Conservation (phyloP, 2,329 filamentous ascomycete genomes). For the Fusarium papillatum region DNA sequence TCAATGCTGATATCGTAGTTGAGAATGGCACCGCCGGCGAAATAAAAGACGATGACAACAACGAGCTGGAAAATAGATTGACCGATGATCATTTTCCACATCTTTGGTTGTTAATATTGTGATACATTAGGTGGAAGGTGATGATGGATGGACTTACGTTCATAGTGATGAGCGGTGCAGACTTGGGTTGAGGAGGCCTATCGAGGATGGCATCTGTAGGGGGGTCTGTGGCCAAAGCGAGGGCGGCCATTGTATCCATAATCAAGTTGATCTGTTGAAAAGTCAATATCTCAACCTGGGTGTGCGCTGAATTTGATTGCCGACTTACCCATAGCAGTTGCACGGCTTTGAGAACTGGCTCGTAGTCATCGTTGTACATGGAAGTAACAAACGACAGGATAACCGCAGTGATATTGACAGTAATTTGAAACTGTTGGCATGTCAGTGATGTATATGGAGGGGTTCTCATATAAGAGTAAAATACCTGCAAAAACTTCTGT, state of each 20-base stretch:
- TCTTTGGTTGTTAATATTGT: constrained; percentile 48
- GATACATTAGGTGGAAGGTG: not conserved
- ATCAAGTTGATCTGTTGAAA: constrained; percentile 70
- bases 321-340: constrained; percentile 75
- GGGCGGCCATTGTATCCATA: constrained; percentile 78
- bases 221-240: constrained; percentile 64
- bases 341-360: constrained; percentile 74
- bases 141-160: constrained; percentile 47
- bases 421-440: constrained; percentile 69
- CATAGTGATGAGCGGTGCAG: constrained; percentile 77
- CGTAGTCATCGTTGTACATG: constrained; percentile 68
- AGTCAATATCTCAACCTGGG: constrained; percentile 61
- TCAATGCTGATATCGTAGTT: constrained; percentile 61
- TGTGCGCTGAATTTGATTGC: constrained; percentile 75
- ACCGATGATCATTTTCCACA: constrained; percentile 94
- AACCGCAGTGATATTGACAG: constrained; percentile 77
- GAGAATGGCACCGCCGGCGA: constrained; percentile 64
- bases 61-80: constrained; percentile 83
- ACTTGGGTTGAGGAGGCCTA: constrained; percentile 66
- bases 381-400: constrained; percentile 74
- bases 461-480: constrained; percentile 1
- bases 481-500: constrained; percentile 72
- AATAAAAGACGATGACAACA: constrained; percentile 67
- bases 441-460: not conserved
- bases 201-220: constrained; percentile 59